phyloP scores from a whole-genome alignment of 305 asterid genomes.

The Withania somnifera region DNA sequence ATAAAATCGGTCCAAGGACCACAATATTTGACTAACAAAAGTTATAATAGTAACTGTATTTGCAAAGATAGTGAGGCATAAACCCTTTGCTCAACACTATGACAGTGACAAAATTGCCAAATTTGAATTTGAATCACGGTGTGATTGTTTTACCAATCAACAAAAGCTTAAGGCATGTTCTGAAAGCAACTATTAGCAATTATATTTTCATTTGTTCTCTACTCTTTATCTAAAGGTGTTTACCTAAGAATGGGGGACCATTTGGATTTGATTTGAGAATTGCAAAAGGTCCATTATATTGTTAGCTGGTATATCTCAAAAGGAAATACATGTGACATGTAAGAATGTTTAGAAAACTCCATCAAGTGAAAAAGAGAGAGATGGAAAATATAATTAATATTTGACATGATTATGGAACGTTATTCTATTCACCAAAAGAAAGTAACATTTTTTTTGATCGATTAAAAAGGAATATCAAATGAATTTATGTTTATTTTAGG shows the following conservation, averaged over 20 bases:
- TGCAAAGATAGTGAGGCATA: background rate
- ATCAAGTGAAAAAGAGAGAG: background rate
- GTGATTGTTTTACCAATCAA: background rate
- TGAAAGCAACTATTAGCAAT: slow-evolving; percentile 1
- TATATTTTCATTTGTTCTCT: background rate
- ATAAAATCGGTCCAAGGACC: too few relatives aligned
- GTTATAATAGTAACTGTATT: too few relatives aligned
- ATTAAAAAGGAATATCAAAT: background rate
- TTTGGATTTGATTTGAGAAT: background rate
- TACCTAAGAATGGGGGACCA: background rate
- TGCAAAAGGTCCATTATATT: background rate
- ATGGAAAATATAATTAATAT: background rate
- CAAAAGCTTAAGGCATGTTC: background rate
- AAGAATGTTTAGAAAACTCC: background rate
- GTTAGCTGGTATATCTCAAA: background rate
- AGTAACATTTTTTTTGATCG: background rate
- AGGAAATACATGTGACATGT: slow-evolving; percentile 1
- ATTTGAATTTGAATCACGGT: background rate
- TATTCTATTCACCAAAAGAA: background rate
- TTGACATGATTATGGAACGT: background rate
- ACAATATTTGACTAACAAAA: too few relatives aligned
- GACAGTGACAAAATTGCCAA: background rate
- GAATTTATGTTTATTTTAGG: background rate
- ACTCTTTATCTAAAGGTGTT: background rate
- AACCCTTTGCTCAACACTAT: background rate